These are phyloP conservation scores for Thraustotheca clavata DNA, from an alignment of 352 stramenopile genomes.

Conservation along the genomic window DNA sequence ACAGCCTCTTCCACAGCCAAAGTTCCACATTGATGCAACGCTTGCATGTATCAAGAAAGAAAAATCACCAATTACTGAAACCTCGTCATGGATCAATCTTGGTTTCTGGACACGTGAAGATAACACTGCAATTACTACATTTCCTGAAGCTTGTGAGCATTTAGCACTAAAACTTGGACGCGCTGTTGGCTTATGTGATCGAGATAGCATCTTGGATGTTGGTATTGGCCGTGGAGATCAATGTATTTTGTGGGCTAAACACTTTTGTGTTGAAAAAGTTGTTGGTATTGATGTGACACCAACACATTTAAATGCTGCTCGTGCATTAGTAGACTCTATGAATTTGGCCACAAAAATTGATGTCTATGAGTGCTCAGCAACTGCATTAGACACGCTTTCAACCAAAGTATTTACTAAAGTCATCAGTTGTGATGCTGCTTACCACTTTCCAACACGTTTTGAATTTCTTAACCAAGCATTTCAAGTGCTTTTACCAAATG, in stretches of 20 bases:
- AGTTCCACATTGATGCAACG: conserved; percentile 8
- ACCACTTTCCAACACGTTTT: conserved; percentile 15
- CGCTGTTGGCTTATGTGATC: neutral
- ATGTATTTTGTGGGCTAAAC: conserved; percentile 11
- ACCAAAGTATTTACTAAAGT: conserved; percentile 6
- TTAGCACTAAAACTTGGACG: conserved; percentile 10
- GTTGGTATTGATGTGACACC: conserved; percentile 14
- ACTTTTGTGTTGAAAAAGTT: conserved; percentile 3
- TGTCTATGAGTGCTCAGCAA: neutral
- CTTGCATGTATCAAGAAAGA: conserved; percentile 14
- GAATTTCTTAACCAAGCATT: conserved; percentile 7
- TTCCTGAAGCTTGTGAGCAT: conserved; percentile 10
- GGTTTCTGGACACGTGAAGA: conserved; percentile 17
- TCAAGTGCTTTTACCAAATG: neutral
- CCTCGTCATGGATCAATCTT: conserved; percentile 21
- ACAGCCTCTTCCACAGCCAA: neutral
- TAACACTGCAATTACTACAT: neutral
- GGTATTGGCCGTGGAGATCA: conserved; percentile 16
- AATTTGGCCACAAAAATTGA: neutral
- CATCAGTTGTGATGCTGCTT: conserved; percentile 11
- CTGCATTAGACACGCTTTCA: neutral
- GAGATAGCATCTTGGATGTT: conserved; percentile 7
- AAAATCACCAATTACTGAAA: conserved; percentile 13
- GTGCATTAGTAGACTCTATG: neutral
- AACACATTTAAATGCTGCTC: neutral